phyloP scores from a whole-genome alignment of 78 protist species.

The Chrysochromulina parva region DNA sequence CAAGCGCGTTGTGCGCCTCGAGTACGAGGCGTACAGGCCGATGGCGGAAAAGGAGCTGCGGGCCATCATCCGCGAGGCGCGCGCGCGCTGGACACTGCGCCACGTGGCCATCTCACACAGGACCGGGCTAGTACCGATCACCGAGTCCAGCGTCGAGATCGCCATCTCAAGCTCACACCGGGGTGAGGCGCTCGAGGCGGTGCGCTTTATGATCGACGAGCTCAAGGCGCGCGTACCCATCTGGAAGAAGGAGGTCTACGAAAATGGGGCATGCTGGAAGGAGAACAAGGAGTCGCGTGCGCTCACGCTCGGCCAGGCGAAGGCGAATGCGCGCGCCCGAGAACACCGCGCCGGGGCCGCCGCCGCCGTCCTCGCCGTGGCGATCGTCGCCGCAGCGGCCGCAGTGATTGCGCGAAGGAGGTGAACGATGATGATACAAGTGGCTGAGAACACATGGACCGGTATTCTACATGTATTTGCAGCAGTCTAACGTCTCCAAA shows the following conservation, averaged over 20 bases:
- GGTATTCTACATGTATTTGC: too few relatives aligned
- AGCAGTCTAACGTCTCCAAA: too few relatives aligned
- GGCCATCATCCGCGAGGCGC: conserved; percentile 19
- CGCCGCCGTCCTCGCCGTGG: too few relatives aligned
- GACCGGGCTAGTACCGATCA: conserved; percentile 59
- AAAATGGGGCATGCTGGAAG: background rate
- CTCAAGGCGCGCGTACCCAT: conserved; percentile 73
- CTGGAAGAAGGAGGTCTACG: conserved; percentile 75
- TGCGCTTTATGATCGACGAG: conserved; percentile 60
- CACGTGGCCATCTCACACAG: conserved; percentile 50
- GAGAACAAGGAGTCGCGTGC: background rate
- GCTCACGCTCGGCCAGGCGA: too few relatives aligned
- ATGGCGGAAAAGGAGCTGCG: conserved; percentile 65
- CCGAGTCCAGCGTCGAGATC: conserved; percentile 61
- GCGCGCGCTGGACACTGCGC: conserved; percentile 19
- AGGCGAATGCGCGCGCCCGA: too few relatives aligned
- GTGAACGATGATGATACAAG: too few relatives aligned
- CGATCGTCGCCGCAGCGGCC: too few relatives aligned
- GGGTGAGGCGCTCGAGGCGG: conserved; percentile 58
- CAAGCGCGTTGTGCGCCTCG: conserved; percentile 42
- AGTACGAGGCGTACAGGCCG: conserved; percentile 70
- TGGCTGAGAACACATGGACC: too few relatives aligned
- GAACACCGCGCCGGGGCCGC: too few relatives aligned
- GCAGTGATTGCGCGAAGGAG: too few relatives aligned
- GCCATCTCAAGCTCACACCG: conserved; percentile 65